Evolutionary conservation across 371 early-diverging fungal species (phyloP), one percentile per base, ranked within the genome.

Genomic region (Rhizopus microsporus): DNA sequence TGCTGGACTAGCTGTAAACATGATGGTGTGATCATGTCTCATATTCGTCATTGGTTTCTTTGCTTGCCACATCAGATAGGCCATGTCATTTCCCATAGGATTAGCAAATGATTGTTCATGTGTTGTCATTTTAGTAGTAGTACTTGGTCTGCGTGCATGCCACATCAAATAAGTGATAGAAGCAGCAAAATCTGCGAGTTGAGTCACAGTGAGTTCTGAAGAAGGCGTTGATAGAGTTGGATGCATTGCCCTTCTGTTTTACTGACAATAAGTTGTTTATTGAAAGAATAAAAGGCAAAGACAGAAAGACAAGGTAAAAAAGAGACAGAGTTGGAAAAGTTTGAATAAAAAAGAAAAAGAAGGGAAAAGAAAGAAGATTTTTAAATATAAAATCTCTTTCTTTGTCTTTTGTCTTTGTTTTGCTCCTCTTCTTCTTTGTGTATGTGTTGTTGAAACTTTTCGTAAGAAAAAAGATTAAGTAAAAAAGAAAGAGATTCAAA

Each of bases 151-250:
- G 47, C 83, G 67, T 7, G 81, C 80, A 64, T 84, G 84, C 86
- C 86, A 86, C 68, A 86, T 81, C 58, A 82, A 70, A 74, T 80
- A 82, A 3, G 84, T 81, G 81, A 86, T 84, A 33, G 80, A 80
- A 17, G 86, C 82, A n/a, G 82, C 82, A 60, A 86, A 86, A 54
- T 86, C 84, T 15, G 84, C 84, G 16, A 85, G 66, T 62, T 85
- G 78, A n/a, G 74, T 56, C 10, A 65, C 67, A 44, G 34, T 47
- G 17, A 56, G 37, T 16, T 44, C 31, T n/a, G 54, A n/a, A 43
- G 50, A 43, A 55, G 10, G n/a, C n/a, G 43, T 43, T 38, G 50
- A 49, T 43, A 45, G 63, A 10, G 51, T 54, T 44, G 62, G 44
- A 10, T 49, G 40, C 56, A 56, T 38, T 37, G 39, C 23, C 2